Evolutionary conservation across 345 rosid species (phyloP).

Genomic region (Theobroma cacao): DNA sequence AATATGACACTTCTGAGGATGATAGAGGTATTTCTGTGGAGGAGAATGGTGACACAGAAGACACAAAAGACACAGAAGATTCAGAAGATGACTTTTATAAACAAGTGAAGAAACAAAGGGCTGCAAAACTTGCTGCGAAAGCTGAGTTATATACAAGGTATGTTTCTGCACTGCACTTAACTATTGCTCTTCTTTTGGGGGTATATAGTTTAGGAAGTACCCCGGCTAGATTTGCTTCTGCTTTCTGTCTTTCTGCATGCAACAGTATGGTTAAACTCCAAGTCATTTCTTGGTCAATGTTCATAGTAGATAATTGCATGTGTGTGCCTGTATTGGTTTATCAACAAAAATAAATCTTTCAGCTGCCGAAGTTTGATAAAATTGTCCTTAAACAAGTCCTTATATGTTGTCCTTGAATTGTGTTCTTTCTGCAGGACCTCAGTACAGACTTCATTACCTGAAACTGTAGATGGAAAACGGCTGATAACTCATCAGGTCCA

Average conservation of each 20-base stretch:
- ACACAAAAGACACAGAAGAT: slow-evolving; percentile 13
- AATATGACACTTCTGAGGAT: slow-evolving; percentile 24
- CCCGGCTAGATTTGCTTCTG: neutral
- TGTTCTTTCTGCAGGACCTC: slow-evolving; percentile 31
- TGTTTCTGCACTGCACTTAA: slow-evolving; percentile 9
- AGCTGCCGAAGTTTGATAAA: neutral
- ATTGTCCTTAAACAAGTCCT: neutral
- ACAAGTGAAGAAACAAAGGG: slow-evolving; percentile 50
- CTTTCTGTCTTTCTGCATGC: neutral
- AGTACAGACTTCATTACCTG: slow-evolving; percentile 48
- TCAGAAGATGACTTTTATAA: slow-evolving; percentile 72
- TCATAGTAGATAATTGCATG: neutral
- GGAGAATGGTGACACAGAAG: slow-evolving; percentile 36
- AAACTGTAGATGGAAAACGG: slow-evolving; percentile 67
- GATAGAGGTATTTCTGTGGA: slow-evolving; percentile 27
- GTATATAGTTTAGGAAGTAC: neutral
- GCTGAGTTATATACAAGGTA: slow-evolving; percentile 65
- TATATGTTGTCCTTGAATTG: neutral
- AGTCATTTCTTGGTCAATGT: neutral
- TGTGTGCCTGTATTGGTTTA: neutral
- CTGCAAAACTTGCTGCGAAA: slow-evolving; percentile 64
- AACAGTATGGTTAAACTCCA: neutral
- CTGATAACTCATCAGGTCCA: slow-evolving; percentile 49
- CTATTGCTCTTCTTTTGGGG: neutral
- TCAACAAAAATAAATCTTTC: neutral